Conservation (phyloP, 768 basidiomycete species). For the Ephemerocybe angulata region DNA sequence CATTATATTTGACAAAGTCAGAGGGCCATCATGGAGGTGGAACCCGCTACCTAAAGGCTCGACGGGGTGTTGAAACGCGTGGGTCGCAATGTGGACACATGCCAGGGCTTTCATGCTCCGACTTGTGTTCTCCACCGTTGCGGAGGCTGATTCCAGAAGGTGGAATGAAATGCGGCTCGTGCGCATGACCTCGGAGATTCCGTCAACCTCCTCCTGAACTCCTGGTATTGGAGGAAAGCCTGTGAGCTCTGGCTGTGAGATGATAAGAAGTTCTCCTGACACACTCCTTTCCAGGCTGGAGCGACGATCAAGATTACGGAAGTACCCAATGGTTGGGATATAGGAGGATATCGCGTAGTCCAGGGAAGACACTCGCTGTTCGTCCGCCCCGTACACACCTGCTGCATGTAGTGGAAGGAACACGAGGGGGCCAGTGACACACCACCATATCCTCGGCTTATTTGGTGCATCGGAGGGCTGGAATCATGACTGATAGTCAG, state of each 20-base stretch:
- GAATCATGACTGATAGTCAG: too few relatives aligned
- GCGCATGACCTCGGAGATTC: constrained; percentile 5
- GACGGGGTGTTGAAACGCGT: constrained; percentile 23
- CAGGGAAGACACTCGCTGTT: neutral
- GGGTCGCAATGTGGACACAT: constrained; percentile 32
- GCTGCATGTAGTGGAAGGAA: constrained; percentile 13
- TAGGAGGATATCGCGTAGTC: constrained; percentile 20
- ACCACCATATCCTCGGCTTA: constrained; percentile 12
- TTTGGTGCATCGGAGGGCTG: neutral
- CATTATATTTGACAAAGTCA: constrained; percentile 15
- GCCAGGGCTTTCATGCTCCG: constrained; percentile 11
- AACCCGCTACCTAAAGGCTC: constrained; percentile 23
- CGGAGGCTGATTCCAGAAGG: neutral
- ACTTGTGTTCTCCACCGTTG: neutral
- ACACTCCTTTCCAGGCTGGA: neutral
- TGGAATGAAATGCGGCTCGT: too few relatives aligned
- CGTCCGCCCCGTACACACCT: constrained; percentile 1
- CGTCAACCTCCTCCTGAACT: too few relatives aligned
- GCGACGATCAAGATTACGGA: constrained; percentile 3
- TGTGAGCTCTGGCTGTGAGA: neutral
- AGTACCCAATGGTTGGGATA: constrained; percentile 11
- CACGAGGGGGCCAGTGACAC: constrained; percentile 6
- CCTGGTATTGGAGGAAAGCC: too few relatives aligned
- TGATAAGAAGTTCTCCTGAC: constrained; percentile 9
- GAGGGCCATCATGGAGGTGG: constrained; percentile 16